phyloP scores from a whole-genome alignment of 495 filamentous ascomycete genomes.

The Aspergillus cristatus region DNA sequence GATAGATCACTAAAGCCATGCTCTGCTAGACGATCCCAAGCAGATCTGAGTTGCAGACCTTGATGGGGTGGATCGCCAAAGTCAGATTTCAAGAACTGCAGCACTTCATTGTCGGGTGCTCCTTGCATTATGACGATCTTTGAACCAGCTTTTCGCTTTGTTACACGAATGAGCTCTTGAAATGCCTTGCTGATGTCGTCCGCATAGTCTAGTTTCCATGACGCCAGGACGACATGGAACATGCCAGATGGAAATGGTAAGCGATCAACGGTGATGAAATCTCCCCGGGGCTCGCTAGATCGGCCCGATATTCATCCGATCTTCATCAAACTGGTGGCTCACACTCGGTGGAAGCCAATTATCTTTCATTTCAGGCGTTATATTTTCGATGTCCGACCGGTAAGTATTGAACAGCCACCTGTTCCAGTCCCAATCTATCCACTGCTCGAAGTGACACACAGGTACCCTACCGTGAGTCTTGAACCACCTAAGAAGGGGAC shows the following conservation, averaged over 20 bases:
- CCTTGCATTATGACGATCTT: constrained; percentile 1
- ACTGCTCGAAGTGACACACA: too few species aligned
- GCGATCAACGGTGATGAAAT: neutral
- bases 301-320: too few species aligned
- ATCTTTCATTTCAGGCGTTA: too few species aligned
- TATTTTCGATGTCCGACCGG: too few species aligned
- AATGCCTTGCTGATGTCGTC: neutral
- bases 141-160: neutral
- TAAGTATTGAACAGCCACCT: too few species aligned
- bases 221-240: neutral
- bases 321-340: too few species aligned
- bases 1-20: neutral
- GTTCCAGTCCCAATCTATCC: too few species aligned
- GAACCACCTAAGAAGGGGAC: too few species aligned
- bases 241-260: neutral
- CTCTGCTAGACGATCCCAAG: neutral
- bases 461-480: too few species aligned
- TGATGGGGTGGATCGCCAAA: neutral
- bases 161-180: neutral
- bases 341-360: too few species aligned
- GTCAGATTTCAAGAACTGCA: neutral
- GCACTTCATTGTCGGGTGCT: constrained; percentile 1
- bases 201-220: neutral
- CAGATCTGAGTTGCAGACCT: constrained; percentile 1
- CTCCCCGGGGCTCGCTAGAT: too few species aligned